Evolutionary conservation across 1,139 yeast genomes (phyloP), one percentile per base, ranked within the genome.

Genomic region (Kurtzmaniella quercitrusa): DNA sequence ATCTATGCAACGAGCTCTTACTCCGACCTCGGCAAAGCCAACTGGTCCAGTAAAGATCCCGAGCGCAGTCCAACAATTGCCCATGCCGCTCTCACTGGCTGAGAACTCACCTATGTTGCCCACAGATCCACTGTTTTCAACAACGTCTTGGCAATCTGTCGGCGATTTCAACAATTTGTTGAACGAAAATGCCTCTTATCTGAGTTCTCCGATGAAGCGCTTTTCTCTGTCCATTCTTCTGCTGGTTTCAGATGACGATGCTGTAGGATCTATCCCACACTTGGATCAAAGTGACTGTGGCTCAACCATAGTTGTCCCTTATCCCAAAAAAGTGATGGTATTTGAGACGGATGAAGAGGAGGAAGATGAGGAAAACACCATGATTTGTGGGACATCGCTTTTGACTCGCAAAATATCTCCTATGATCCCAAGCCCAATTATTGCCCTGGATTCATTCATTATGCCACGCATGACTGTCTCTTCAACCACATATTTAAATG

Each of bases 311-410:
- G 30, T 42, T 15, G 8, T 42, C 50, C 20, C 45, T 8, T 40
- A 42, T 21, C 45, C 45, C 17, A 42, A 42, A 16, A 46, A 50
- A 20, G 66, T 65, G 3, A 65, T 68, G 71, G 68, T 68, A 12
- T 68, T 69, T 50, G 75, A 70, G 42, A 67, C 72, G 0, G 76
- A 69, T 44, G 74, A 67, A 46, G 76, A 69, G 46, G 71, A 62
- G 38, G 61, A 51, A 19, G 50, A 44, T 36, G 51, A 47, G 21
- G 47, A 42, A 11, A 45, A 40, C 23, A 52, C 44, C 19, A 20
- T 39, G 11, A 36, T 36, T 17, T n/a, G 22, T 22, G 22, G 34
- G 2, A 7, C 44, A 9, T 18, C 16, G 2, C 12, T 12, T 33
- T 19, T 33, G 2, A 39, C 39, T 5, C 33, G 22, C 20, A 40